phyloP scores from a whole-genome alignment of 371 early-diverging fungal species.

The Rhizopus delemar region DNA sequence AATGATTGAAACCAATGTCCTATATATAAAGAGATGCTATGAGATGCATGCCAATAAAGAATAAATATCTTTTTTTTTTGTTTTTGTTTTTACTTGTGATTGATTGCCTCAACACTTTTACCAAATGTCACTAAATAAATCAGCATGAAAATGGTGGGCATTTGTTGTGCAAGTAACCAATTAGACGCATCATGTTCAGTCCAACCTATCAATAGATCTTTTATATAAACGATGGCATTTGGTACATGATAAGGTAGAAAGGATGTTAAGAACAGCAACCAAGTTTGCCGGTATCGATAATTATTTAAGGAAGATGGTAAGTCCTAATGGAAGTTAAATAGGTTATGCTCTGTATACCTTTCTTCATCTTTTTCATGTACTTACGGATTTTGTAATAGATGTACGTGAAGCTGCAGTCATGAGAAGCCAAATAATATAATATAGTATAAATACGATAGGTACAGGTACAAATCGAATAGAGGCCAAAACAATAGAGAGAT shows the following conservation, averaged over 20 bases:
- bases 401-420: slow-evolving; percentile 11
- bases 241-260: slow-evolving; percentile 52
- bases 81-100: not conserved
- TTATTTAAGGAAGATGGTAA: slow-evolving; percentile 24
- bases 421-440: slow-evolving; percentile 11
- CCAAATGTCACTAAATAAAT: slow-evolving; percentile 8
- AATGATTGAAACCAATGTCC: slow-evolving; percentile 5
- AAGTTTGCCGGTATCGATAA: slow-evolving; percentile 49
- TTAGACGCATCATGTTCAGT: not conserved
- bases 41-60: no score
- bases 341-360: not conserved
- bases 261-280: slow-evolving; percentile 50
- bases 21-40: not conserved
- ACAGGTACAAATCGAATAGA: slow-evolving; percentile 27
- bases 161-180: slow-evolving; percentile 6
- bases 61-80: not conserved
- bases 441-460: slow-evolving; percentile 8
- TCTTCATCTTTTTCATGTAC: not conserved
- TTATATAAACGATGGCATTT: slow-evolving; percentile 45
- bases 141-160: slow-evolving; percentile 6
- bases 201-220: slow-evolving; percentile 55
- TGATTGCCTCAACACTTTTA: not conserved
- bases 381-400: slow-evolving; percentile 13
- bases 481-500: slow-evolving; percentile 3
- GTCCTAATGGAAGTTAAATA: slow-evolving; percentile 5